Evolutionary conservation across 2,329 filamentous ascomycete species (phyloP), one percentile per base, ranked within the genome.

Genomic region (Albifimbria verrucaria): DNA sequence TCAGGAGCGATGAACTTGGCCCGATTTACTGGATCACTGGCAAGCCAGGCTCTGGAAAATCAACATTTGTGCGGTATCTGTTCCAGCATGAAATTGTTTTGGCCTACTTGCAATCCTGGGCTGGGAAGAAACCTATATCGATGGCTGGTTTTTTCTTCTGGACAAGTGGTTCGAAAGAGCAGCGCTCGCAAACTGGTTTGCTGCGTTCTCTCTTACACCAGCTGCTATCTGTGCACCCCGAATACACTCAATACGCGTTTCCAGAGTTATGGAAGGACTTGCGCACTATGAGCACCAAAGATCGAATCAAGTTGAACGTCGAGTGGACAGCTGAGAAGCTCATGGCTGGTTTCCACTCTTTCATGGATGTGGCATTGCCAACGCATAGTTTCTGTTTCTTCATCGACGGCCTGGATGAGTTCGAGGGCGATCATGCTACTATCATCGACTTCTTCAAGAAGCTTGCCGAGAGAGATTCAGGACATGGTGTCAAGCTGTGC

Each of bases 11-110:
- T 1, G 48, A 54, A 0, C 48, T 62, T 4, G 61, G 62, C 5
- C 59, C 61, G 2, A 61, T 69, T 0, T 72, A 70, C 49, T 71
- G 68, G 71, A 65, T 74, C 36, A 72, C 65, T 2, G 72, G 71
- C 2, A 73, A 77, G 28, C 69, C 76, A 3, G 76, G 76, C 0
- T 73, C 72, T 0, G 76, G 76, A 1, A 79, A 79, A 54, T 77
- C 73, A 0, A 77, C 74, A 0, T 63, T 78, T 2, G 76, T 77
- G 63, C 70, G 72, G 20, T 69, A 70, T 32, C 61, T 74, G 12
- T 65, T 60, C 1, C 58, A 64, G 3, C 65, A 69, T 20, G 41
- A 47, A 1, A 32, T 23, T 2, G 57, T 58, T 0, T 21, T 58
- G 28, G 4, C 57, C 10, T 48, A 54, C 6, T 55, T 67, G 7